phyloP scores from a whole-genome alignment of 2,329 filamentous ascomycete genomes.

The Cladophialophora immunda region DNA sequence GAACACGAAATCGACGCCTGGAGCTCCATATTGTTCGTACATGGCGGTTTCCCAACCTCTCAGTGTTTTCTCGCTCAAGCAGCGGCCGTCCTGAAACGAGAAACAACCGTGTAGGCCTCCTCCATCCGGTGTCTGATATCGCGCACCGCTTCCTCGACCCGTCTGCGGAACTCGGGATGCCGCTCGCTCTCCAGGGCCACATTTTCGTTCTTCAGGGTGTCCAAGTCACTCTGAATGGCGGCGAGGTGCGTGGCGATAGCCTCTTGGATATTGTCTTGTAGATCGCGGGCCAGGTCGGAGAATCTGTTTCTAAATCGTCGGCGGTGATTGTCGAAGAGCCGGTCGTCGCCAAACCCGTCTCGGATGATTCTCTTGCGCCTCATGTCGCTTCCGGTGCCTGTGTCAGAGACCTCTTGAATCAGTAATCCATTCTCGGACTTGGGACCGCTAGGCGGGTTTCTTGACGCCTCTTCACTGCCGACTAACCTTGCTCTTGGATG shows the following conservation, averaged over 20 bases:
- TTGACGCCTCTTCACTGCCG: no score
- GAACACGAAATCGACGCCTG: background rate
- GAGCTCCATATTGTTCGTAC: background rate
- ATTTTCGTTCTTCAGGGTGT: conserved; percentile 18
- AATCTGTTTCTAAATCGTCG: conserved; percentile 6
- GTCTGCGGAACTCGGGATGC: conserved; percentile 9
- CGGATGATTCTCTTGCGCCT: conserved; percentile 13
- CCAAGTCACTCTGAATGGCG: conserved; percentile 15
- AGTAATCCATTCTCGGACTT: background rate
- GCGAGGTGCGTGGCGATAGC: conserved; percentile 10
- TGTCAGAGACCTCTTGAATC: background rate
- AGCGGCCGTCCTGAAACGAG: background rate
- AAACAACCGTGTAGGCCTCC: background rate
- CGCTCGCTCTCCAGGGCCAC: conserved; percentile 25
- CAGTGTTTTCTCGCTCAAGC: no score
- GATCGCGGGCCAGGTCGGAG: conserved; percentile 4
- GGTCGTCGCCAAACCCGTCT: conserved; percentile 9
- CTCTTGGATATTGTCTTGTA: conserved; percentile 9
- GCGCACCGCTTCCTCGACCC: conserved; percentile 7
- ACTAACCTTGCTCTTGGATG: conserved; percentile 5
- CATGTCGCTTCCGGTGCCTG: conserved; percentile 16
- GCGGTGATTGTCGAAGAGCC: conserved; percentile 9
- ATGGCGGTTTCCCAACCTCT: background rate
- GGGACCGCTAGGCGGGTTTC: no score
- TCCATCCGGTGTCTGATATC: conserved; percentile 8